Conservation (phyloP, 371 early-diverging fungal genomes). For the Capillidium heterosporum region DNA sequence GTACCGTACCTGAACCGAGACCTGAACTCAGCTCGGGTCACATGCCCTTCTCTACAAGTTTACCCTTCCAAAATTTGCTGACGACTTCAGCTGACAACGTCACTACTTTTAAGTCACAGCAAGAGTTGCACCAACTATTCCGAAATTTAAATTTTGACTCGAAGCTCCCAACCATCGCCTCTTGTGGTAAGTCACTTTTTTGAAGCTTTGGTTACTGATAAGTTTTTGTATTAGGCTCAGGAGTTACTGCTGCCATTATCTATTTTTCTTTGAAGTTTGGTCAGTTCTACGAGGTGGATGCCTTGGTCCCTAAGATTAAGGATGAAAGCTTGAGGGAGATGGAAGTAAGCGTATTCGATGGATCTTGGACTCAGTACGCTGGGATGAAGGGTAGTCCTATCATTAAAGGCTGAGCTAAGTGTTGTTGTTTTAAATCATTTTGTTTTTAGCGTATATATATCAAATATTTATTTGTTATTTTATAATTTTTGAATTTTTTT, state of each 20-base stretch:
- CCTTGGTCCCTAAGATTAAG: conserved; percentile 36
- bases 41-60: conserved; percentile 60
- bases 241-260: background rate
- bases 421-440: too few species aligned
- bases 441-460: too few species aligned
- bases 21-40: conserved; percentile 67
- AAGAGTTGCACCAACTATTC: conserved; percentile 25
- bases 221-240: background rate
- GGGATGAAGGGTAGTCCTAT: conserved; percentile 4
- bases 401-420: too few species aligned
- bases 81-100: too few species aligned
- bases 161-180: conserved; percentile 35
- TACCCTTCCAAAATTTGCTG: conserved; percentile 41
- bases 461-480: too few species aligned
- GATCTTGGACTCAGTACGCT: conserved; percentile 75
- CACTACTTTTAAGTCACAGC: conserved; percentile 13
- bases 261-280: background rate
- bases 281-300: background rate
- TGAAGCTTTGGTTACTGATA: background rate
- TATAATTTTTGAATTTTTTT: too few species aligned
- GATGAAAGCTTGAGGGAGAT: too few species aligned
- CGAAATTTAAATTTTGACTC: conserved; percentile 20
- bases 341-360: conserved; percentile 58
- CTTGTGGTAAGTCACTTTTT: conserved; percentile 27
- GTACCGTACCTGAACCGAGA: conserved; percentile 66